Base-by-base conservation (phyloP, 352 stramenopile genomes). In the Plasmopara halstedii region DNA sequence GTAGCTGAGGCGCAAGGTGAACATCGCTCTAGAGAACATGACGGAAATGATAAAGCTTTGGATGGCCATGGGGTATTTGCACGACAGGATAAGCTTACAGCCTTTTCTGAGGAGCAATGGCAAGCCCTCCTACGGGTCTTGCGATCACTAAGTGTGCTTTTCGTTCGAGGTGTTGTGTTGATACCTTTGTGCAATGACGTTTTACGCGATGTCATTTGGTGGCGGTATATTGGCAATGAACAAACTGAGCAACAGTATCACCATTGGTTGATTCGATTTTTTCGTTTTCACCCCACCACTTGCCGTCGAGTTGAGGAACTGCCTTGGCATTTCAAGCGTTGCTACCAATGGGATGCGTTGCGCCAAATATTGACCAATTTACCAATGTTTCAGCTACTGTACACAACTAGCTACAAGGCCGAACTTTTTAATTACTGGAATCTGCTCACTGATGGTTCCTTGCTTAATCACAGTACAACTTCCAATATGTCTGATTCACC, bases 391-490 rank as follows among this genome's bases (percentile, higher is more conserved):
- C 83, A 97, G 61, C 67, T 95, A 26, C 72, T 95, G 48, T 96
- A 92, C 63, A 93, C 85, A 6, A 77, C 70, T 10, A 87, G 94
- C 38, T 85, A 94, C 56, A 95, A 88, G 49, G 59, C 61, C 22
- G 89, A 98, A 56, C 70, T 98, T 25, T 95, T 95, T 55, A 68
- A 64, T 5, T 97, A 97, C 61, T 96, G 92, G 83, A 79, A 79
- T 32, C 65, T 81, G 19, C 74, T 97, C 13, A 87, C 73, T 3
- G 73, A 94, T 38, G 85, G 85, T 0, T 85, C 76, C 19, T 39
- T 85, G 26, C 62, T 78, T 6, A 54, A 84, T 17, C 77, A 77
- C 53, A 63, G 54, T 15, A 49, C 56, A 13, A 56, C 48, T 5
- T 68, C 42, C 29, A 62, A 41, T 40, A 44, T 40, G 23, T 59